These are phyloP conservation scores for Yamagishiella unicocca DNA, from an alignment of 139 green algal species.

Conservation along the genomic window DNA sequence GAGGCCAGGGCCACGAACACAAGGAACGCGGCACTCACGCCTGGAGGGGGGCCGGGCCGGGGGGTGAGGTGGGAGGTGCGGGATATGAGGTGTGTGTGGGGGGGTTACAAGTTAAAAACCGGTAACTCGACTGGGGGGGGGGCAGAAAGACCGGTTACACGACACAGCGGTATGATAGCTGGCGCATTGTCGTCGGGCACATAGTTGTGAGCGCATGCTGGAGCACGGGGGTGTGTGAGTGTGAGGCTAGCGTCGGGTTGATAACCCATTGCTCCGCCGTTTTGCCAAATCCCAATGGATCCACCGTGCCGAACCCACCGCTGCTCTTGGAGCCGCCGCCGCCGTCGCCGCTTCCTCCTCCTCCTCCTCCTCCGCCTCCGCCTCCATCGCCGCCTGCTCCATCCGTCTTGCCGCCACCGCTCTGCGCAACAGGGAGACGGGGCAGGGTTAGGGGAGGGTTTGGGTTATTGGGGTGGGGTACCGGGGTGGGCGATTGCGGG, in stretches of 20 bases:
- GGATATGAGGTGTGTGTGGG: not conserved
- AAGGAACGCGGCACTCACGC: slow-evolving; percentile 55
- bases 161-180: not conserved
- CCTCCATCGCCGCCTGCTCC: no score
- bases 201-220: not conserved
- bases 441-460: not conserved
- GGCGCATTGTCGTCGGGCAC: not conserved
- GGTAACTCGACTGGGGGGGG: no score
- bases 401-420: not conserved
- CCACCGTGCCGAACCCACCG: not conserved
- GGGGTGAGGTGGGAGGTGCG: not conserved
- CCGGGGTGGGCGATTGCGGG: not conserved
- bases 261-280: not conserved
- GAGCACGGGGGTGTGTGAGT: not conserved
- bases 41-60: not conserved
- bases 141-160: no score
- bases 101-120: not conserved
- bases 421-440: not conserved
- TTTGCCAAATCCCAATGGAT: not conserved
- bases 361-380: no score
- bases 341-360: no score
- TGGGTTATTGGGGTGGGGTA: not conserved
- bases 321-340: not conserved
- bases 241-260: not conserved
- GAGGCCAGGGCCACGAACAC: slow-evolving; percentile 58